A percentile compares a stretch with the other conserved stretches of the same genome.
Conservation (phyloP, 495 filamentous ascomycete genomes). For the Darksidea phi region DNA sequence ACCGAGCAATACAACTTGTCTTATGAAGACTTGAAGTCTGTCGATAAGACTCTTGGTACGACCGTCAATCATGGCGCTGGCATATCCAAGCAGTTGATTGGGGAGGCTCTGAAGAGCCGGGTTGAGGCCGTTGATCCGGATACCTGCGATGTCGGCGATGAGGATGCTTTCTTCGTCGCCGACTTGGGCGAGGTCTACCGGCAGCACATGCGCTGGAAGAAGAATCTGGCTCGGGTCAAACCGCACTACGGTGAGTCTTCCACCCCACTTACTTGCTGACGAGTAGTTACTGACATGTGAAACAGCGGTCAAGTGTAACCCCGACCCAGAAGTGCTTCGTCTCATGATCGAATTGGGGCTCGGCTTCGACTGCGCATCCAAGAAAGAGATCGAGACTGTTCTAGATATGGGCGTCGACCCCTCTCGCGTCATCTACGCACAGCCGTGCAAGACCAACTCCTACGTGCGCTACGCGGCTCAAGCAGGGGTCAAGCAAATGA, state of each 20-base stretch:
- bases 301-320: slow-evolving; percentile 98
- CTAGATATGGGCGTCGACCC: slow-evolving; percentile 82
- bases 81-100: slow-evolving; percentile 56
- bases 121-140: slow-evolving; percentile 81
- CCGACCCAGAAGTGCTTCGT: slow-evolving; percentile 82
- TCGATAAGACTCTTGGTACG: slow-evolving; percentile 11
- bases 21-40: slow-evolving; percentile 29
- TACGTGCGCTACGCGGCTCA: slow-evolving; percentile 86
- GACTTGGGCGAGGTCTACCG: slow-evolving; percentile 98
- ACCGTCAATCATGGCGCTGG: slow-evolving; percentile 36
- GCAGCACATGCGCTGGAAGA: slow-evolving; percentile 97
- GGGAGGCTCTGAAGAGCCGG: slow-evolving; percentile 75
- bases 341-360: slow-evolving; percentile 84
- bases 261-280: not conserved
- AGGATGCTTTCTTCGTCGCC: slow-evolving; percentile 97
- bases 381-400: slow-evolving; percentile 90
- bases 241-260: slow-evolving; percentile 83
- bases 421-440: slow-evolving; percentile 94
- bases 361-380: slow-evolving; percentile 98
- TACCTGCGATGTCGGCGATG: slow-evolving; percentile 80
- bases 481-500: slow-evolving; percentile 93
- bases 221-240: slow-evolving; percentile 86
- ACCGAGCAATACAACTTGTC: slow-evolving; percentile 41
- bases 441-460: slow-evolving; percentile 98
- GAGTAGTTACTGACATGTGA: slow-evolving; percentile 20